phyloP scores from a whole-genome alignment of 2,329 filamentous ascomycete species.

The Aspergillus brasiliensis region DNA sequence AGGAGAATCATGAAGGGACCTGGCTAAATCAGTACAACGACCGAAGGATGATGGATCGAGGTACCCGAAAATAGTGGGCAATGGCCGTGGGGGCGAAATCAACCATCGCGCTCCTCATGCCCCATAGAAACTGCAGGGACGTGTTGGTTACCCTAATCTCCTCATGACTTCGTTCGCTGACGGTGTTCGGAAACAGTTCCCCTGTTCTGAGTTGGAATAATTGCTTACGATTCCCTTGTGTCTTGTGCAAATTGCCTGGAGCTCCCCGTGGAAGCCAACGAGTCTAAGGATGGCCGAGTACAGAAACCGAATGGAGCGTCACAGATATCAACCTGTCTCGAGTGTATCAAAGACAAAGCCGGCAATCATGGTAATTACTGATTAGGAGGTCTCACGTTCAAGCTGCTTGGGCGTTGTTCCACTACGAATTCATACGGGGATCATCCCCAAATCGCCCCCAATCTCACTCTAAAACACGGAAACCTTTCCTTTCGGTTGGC shows the following conservation, averaged over 20 bases:
- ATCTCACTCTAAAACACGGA: conserved; percentile 2
- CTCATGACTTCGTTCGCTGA: not conserved
- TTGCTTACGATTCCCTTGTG: not conserved
- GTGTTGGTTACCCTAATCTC: not conserved
- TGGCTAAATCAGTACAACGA: not conserved
- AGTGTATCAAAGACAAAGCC: not conserved
- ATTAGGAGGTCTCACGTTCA: not conserved
- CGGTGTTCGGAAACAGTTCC: not conserved
- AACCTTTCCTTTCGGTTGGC: not conserved
- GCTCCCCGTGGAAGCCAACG: not conserved
- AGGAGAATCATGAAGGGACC: not conserved
- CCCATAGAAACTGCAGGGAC: not conserved
- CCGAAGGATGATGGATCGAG: not conserved
- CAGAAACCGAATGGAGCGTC: not conserved
- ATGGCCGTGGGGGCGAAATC: not conserved
- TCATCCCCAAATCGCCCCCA: conserved; percentile 5
- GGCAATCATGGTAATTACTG: not conserved
- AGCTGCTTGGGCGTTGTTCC: not conserved
- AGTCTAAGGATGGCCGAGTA: too few species aligned
- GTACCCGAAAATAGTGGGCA: not conserved
- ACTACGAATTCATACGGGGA: not conserved
- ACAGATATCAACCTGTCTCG: too few species aligned
- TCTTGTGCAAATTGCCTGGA: not conserved
- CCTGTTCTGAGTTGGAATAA: not conserved
- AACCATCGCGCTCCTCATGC: not conserved